Conservation (phyloP, 2,329 filamentous ascomycete genomes). For the Diaporthe sp. region DNA sequence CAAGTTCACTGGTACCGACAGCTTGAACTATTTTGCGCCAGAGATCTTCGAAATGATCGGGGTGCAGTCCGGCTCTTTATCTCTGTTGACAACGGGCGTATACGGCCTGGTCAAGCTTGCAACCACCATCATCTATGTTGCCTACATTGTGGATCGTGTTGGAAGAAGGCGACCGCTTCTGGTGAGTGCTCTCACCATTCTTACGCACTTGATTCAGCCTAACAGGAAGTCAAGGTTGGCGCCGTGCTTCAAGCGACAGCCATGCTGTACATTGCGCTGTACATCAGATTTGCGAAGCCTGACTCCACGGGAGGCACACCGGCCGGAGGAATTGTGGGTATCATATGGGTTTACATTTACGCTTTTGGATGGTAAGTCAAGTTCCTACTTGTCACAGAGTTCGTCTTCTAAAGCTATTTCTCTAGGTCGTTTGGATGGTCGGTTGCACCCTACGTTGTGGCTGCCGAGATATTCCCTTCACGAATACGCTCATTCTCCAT, state of each 20-base stretch:
- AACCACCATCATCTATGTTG: constrained; percentile 46
- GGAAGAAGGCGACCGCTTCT: constrained; percentile 49
- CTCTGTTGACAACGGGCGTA: constrained; percentile 55
- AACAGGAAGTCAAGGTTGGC: constrained; percentile 33
- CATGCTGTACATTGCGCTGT: constrained; percentile 50
- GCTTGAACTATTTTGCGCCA: constrained; percentile 57
- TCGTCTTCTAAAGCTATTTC: constrained; percentile 35
- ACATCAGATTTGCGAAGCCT: constrained; percentile 53
- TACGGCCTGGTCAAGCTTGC: constrained; percentile 48
- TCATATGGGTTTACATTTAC: constrained; percentile 53
- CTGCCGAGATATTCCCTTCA: constrained; percentile 52
- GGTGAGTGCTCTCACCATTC: neutral
- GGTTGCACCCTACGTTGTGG: constrained; percentile 48
- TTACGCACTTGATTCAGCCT: neutral
- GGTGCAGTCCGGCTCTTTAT: constrained; percentile 46
- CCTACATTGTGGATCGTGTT: constrained; percentile 45
- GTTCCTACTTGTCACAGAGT: rapidly evolving
- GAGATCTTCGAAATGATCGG: constrained; percentile 58
- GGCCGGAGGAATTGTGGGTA: constrained; percentile 57
- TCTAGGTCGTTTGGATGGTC: constrained; percentile 46
- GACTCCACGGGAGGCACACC: constrained; percentile 50
- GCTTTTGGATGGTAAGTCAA: constrained; percentile 46
- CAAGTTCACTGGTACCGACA: constrained; percentile 58
- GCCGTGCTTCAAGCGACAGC: constrained; percentile 46
- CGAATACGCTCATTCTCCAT: constrained; percentile 51